Percentiles rank a stretch among this genome's conserved stretches.
phyloP scores from a whole-genome alignment of 495 filamentous ascomycete species.

The Podospora australis region DNA sequence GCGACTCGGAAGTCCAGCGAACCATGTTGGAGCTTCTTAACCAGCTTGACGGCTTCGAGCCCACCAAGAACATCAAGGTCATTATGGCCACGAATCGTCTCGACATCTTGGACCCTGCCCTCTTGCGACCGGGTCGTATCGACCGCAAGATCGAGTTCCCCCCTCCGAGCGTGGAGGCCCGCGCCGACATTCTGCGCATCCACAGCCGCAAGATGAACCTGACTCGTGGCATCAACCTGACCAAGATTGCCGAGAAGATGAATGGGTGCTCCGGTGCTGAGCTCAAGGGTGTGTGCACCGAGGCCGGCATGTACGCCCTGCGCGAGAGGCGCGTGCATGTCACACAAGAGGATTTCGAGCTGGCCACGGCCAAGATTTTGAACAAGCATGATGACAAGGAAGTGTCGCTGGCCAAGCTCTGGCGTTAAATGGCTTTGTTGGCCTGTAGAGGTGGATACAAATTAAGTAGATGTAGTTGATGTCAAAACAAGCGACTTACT shows the following conservation, averaged over 20 bases:
- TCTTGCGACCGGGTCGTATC: slow-evolving; percentile 90
- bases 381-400: slow-evolving; percentile 99
- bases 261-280: slow-evolving; percentile 97
- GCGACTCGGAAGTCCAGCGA: slow-evolving; percentile 97
- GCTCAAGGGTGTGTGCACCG: slow-evolving; percentile 94
- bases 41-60: slow-evolving; percentile 97
- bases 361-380: slow-evolving; percentile 97
- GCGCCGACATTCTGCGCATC: slow-evolving; percentile 96
- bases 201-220: slow-evolving; percentile 97
- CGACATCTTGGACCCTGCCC: slow-evolving; percentile 92
- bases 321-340: slow-evolving; percentile 94
- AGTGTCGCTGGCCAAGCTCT: slow-evolving; percentile 39
- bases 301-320: slow-evolving; percentile 95
- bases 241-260: slow-evolving; percentile 99
- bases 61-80: slow-evolving; percentile 99
- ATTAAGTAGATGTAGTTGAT: too few species aligned
- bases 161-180: slow-evolving; percentile 91
- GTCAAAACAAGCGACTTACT: too few species aligned
- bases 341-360: slow-evolving; percentile 98
- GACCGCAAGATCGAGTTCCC: slow-evolving; percentile 99
- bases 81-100: slow-evolving; percentile 99
- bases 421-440: too few species aligned
- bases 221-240: slow-evolving; percentile 93
- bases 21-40: slow-evolving; percentile 99
- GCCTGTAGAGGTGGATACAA: too few species aligned